Evolutionary conservation across 495 filamentous ascomycete genomes (phyloP), one percentile per base, ranked within the genome.

Genomic region (Monascus purpureus): DNA sequence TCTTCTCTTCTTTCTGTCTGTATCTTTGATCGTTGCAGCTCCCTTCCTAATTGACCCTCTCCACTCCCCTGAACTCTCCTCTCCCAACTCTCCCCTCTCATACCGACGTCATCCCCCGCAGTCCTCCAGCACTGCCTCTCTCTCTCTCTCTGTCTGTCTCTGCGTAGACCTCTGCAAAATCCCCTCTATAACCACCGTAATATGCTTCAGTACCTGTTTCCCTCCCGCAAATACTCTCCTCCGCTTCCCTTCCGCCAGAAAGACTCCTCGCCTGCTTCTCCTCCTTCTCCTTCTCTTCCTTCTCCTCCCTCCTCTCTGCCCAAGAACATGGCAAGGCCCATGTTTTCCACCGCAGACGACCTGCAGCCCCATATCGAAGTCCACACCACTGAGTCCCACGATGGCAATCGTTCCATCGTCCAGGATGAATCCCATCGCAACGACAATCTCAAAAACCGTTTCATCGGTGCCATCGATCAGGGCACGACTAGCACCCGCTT

Each of bases 401-500:
- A 65, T 32, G 60, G 60, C 25, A 41, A 56, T n/a, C 58, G 58
- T 2, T 54, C 57, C 3, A n/a, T 65, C 9, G 19, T 65, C n/a
- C 58, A 62, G 34, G 43, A 62, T 20, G 57, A 62, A 29, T 42
- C 46, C 1, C 45, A 39, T 20, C 47, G 45, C 13, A 33, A 32
- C 11, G 57, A 53, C 23, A 51, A 55, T 20, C 42, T 65, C 16
- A 59, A 59, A 35, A 41, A 58, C 20, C 58, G 58, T 6, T 82
- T 72, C 48, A 72, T 80, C 27, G 77, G 75, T 25, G 68, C 77
- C 16, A 88, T 96, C 47, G 88, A 96, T 49, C 82, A 88, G 47
- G 88, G 88, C 14, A 96, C 88, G 5, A 94, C 88, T 9, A 92
- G 82, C 42, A 83, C 88, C 19, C 75, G 88, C 11, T 94, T 94